Evolutionary conservation across 1,284 basidiomycete species (phyloP).

Genomic region (Abortiporus biennis): DNA sequence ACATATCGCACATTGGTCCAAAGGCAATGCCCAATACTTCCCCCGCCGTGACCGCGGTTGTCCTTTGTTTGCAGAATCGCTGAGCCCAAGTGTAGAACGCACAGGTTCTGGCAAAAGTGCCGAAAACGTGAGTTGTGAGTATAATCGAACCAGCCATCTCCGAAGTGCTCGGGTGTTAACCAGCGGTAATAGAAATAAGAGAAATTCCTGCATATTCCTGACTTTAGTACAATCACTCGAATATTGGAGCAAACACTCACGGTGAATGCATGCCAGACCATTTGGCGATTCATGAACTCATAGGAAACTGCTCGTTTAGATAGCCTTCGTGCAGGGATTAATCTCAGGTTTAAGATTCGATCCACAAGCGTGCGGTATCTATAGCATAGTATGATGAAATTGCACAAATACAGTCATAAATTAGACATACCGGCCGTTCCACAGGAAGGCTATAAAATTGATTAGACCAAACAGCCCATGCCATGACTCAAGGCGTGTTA

Average conservation of each 20-base stretch:
- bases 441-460: conserved; percentile 83
- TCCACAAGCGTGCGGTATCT: conserved; percentile 88
- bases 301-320: conserved; percentile 88
- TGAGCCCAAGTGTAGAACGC: conserved; percentile 13
- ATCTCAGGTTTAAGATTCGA: conserved; percentile 72
- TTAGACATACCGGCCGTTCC: conserved; percentile 70
- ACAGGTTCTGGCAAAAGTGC: conserved; percentile 31
- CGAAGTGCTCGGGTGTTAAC: conserved; percentile 64
- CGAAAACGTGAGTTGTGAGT: conserved; percentile 26
- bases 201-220: conserved; percentile 72
- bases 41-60: conserved; percentile 29
- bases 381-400: background rate
- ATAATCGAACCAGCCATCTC: conserved; percentile 42
- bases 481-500: conserved; percentile 65
- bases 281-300: conserved; percentile 98
- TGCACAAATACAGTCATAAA: conserved; percentile 2
- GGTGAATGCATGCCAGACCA: conserved; percentile 99
- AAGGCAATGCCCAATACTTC: conserved; percentile 57
- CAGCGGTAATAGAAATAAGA: conserved; percentile 88
- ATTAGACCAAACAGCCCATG: conserved; percentile 56
- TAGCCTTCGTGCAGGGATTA: conserved; percentile 70
- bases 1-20: conserved; percentile 76
- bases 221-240: conserved; percentile 4
- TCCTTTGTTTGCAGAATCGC: conserved; percentile 19
- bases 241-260: conserved; percentile 38